A percentile compares a stretch with the other conserved stretches of the same genome.
Conservation (phyloP, 257 asterid species). For the Sherardia arvensis region DNA sequence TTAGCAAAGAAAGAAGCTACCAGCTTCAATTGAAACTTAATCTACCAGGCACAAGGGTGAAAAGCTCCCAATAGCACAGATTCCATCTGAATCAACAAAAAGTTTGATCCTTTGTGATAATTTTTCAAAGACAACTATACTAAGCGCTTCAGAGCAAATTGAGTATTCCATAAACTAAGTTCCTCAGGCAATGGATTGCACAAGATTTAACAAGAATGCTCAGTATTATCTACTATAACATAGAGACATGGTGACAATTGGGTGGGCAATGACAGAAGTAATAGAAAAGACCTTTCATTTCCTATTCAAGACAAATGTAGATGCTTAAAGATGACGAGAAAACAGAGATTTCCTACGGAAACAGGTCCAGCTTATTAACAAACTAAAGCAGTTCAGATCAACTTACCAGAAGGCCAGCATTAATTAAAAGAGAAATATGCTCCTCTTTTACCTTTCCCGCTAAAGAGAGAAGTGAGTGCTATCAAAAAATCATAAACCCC, state of each 20-base stretch:
- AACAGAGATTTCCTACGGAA: too few species aligned
- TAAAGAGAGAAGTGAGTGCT: slow-evolving; percentile 70
- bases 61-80: background rate
- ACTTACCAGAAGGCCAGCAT: slow-evolving; percentile 87
- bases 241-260: background rate
- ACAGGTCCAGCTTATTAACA: background rate
- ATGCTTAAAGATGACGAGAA: background rate
- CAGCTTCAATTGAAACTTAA: background rate
- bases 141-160: background rate
- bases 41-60: background rate
- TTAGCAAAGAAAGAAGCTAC: background rate
- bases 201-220: background rate
- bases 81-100: background rate
- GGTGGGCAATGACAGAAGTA: background rate
- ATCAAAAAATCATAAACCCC: slow-evolving; percentile 25
- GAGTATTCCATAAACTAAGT: background rate
- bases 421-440: slow-evolving; percentile 68
- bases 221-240: background rate
- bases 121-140: background rate
- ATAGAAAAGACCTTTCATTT: background rate
- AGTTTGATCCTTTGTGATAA: background rate
- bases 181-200: background rate
- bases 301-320: background rate
- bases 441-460: slow-evolving; percentile 92
- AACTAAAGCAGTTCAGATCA: background rate